These are phyloP conservation scores for Psilocybe cubensis DNA, from an alignment of 768 basidiomycete species.

Conservation along the genomic window DNA sequence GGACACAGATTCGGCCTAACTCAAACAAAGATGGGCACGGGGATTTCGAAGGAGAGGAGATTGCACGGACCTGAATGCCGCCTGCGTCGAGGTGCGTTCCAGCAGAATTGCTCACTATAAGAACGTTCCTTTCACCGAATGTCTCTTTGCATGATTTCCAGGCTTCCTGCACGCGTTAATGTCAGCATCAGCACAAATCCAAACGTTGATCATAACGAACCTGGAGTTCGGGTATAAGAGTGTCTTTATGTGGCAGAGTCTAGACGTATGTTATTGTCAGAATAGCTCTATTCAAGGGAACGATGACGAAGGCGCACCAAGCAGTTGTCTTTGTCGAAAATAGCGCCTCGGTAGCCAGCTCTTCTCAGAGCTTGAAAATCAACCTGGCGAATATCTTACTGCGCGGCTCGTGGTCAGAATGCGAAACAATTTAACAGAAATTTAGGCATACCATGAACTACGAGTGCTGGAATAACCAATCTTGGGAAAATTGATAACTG, in stretches of 20 bases:
- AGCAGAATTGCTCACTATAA: slow-evolving; percentile 95
- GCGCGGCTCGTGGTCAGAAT: slow-evolving; percentile 19
- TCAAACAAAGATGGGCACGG: background rate
- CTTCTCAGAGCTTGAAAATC: slow-evolving; percentile 73
- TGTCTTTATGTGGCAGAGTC: slow-evolving; percentile 83
- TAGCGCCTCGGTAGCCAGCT: slow-evolving; percentile 85
- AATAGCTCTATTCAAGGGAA: background rate
- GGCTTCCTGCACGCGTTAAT: slow-evolving; percentile 50
- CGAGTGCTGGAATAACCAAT: slow-evolving; percentile 65
- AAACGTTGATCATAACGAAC: slow-evolving; percentile 39
- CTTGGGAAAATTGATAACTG: slow-evolving; percentile 73
- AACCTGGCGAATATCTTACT: slow-evolving; percentile 86
- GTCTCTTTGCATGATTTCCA: slow-evolving; percentile 74
- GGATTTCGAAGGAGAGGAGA: background rate
- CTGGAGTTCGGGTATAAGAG: slow-evolving; percentile 74
- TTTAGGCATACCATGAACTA: slow-evolving; percentile 60
- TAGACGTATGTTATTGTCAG: slow-evolving; percentile 29
- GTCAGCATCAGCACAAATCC: background rate
- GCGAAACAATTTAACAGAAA: background rate
- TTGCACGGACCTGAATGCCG: slow-evolving; percentile 70
- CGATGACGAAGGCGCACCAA: slow-evolving; percentile 55
- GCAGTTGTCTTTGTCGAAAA: slow-evolving; percentile 99
- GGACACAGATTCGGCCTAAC: slow-evolving; percentile 85
- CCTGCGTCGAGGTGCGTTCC: slow-evolving; percentile 80
- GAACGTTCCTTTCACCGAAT: slow-evolving; percentile 79